A percentile compares a stretch with the other conserved stretches of the same genome.
These are phyloP conservation scores for Alternaria conjuncta DNA, from an alignment of 2,329 filamentous ascomycete genomes.

Conservation along the genomic window DNA sequence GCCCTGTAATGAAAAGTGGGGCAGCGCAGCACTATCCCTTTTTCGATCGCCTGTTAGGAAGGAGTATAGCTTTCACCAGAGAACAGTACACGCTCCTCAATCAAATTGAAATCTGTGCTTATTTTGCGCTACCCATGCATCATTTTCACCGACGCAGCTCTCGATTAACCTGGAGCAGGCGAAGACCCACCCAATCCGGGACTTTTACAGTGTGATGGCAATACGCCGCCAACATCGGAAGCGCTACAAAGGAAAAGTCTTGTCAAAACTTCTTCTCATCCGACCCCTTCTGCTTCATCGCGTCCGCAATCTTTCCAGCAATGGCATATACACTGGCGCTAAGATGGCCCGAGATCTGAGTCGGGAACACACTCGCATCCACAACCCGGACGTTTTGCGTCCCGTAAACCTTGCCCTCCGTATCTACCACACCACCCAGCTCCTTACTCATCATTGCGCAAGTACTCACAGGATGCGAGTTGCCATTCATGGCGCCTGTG, in stretches of 20 bases:
- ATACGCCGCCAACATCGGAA: neutral
- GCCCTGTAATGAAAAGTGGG: neutral
- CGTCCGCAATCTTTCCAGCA: constrained; percentile 44
- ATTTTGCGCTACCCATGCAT: neutral
- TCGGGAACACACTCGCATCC: constrained; percentile 47
- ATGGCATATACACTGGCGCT: constrained; percentile 47
- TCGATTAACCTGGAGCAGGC: neutral
- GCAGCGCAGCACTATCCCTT: neutral
- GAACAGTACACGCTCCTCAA: neutral
- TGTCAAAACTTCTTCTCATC: neutral
- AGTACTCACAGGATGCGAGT: constrained; percentile 44
- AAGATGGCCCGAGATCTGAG: constrained; percentile 46
- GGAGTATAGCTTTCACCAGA: neutral
- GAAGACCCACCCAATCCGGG: neutral
- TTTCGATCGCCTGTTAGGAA: neutral
- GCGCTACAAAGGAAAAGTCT: neutral
- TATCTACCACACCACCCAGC: constrained; percentile 46
- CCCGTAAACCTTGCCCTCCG: constrained; percentile 42
- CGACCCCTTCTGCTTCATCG: constrained; percentile 13
- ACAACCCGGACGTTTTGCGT: constrained; percentile 45
- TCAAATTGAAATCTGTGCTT: neutral
- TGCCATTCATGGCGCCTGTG: constrained; percentile 24
- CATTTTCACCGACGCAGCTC: neutral
- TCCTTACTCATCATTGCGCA: constrained; percentile 43
- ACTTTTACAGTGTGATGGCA: neutral